Evolutionary conservation across 163 green algal genomes (phyloP), one percentile per base, ranked within the genome.

Genomic region (Volvox carteri): DNA sequence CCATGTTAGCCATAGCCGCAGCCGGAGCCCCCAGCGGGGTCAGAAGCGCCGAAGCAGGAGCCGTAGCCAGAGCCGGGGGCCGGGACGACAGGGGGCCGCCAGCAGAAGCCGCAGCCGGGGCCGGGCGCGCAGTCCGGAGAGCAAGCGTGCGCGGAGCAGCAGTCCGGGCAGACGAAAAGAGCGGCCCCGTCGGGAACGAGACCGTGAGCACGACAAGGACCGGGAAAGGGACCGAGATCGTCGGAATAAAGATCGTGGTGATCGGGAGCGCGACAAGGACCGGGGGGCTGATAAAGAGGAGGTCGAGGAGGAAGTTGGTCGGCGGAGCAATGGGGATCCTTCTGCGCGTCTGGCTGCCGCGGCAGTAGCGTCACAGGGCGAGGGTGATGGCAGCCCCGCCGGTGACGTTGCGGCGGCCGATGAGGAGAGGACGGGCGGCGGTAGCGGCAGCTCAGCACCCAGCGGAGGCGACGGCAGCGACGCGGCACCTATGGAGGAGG

Each of bases 31-130:
- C 18, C 35, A 77, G 67, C 67, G 67, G 11, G 67, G 37, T 4
- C 8, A 28, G 12, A 77, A 77, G 67, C 33, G 67, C 60, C 37
- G 41, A 25, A 86, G 78, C 60, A 58, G 28, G 37, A 86, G 78
- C 60, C 78, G 8, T 16, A 76, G 58, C 30, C 74, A 14, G 9
- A 33, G 46, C 35, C 75, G 75, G 12, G 73, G 50, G 19, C 12
- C 42, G 25, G 14, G 30, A 4, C 48, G 33, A 48, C 75, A 48
- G 37, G 19, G 12, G 25, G 70, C 14, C n/a, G 48, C 12, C 30
- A 35, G 46, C 50, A 85, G 50, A 52, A 68, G 75, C 75, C 77
- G 77, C 52, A 85, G 78, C 78, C 56, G 78, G 0, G 60, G 78
- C 37, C 78, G 56, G 18, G 42, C 58, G 14, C 41, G 42, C 60